Percentiles rank a stretch among this genome's conserved stretches.
Evolutionary conservation across 1,284 basidiomycete species (phyloP).

Genomic region (Apiotrichum siamense): DNA sequence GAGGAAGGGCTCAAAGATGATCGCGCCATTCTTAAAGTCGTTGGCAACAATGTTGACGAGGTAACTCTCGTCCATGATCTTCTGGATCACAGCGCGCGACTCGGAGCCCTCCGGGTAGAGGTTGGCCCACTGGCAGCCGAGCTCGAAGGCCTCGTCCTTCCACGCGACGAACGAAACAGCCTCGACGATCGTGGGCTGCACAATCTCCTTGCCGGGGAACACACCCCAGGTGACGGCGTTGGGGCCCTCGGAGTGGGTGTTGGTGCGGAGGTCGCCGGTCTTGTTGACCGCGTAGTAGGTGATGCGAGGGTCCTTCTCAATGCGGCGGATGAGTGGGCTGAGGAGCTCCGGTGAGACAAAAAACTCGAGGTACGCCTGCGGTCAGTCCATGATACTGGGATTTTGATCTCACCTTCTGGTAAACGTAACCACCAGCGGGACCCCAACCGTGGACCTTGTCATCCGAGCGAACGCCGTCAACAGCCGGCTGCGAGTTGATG

Average conservation of each 20-base stretch:
- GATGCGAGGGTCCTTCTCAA: conserved; percentile 81
- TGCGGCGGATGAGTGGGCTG: conserved; percentile 68
- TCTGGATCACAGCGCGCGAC: conserved; percentile 67
- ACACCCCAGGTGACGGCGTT: conserved; percentile 99
- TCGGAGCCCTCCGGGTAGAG: conserved; percentile 75
- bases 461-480: conserved; percentile 81
- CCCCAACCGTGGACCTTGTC: conserved; percentile 91
- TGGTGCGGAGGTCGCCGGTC: conserved; percentile 87
- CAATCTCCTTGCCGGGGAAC: conserved; percentile 95
- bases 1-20: conserved; percentile 81
- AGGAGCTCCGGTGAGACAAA: conserved; percentile 75
- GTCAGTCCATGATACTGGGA: neutral
- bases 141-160: conserved; percentile 88
- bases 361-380: conserved; percentile 85
- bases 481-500: conserved; percentile 97
- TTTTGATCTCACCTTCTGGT: conserved; percentile 63
- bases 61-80: conserved; percentile 73
- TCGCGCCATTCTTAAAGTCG: conserved; percentile 77
- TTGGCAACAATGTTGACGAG: conserved; percentile 98
- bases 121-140: conserved; percentile 88
- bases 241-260: conserved; percentile 88
- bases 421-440: conserved; percentile 81
- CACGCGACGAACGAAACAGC: conserved; percentile 53
- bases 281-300: conserved; percentile 79
- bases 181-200: conserved; percentile 98